Evolutionary conservation across 192 early-diverging fungal species (phyloP).

Genomic region (Backusella circina): DNA sequence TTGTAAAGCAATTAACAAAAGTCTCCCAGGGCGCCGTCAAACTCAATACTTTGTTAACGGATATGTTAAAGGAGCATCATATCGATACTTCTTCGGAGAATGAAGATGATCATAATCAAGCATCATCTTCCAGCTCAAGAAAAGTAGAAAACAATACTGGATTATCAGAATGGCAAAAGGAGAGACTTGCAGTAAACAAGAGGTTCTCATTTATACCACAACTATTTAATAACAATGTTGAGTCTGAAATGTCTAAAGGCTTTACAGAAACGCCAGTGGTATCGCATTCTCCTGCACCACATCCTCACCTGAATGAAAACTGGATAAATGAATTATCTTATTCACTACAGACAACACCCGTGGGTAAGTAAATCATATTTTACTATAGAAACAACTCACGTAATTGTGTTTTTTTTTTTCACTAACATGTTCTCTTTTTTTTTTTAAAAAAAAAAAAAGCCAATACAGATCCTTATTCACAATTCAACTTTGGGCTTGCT

Average conservation of each 20-base stretch:
- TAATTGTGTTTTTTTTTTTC: no score
- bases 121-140: background rate
- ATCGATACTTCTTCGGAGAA: background rate
- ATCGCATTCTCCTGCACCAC: background rate
- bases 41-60: background rate
- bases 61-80: background rate
- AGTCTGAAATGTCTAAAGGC: background rate
- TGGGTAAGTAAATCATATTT: background rate
- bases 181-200: background rate
- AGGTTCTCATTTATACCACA: background rate
- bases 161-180: background rate
- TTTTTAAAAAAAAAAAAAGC: background rate
- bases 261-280: background rate
- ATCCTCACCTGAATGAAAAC: conserved; percentile 5
- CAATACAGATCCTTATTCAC: background rate
- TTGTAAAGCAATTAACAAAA: conserved; percentile 11
- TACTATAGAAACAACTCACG: background rate
- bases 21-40: conserved; percentile 2
- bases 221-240: background rate
- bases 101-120: background rate
- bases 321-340: conserved; percentile 27
- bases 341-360: conserved; percentile 1
- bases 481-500: background rate
- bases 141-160: no score
- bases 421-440: no score